Evolutionary conservation across 495 filamentous ascomycete genomes (phyloP).

Genomic region (Tuber magnatum): DNA sequence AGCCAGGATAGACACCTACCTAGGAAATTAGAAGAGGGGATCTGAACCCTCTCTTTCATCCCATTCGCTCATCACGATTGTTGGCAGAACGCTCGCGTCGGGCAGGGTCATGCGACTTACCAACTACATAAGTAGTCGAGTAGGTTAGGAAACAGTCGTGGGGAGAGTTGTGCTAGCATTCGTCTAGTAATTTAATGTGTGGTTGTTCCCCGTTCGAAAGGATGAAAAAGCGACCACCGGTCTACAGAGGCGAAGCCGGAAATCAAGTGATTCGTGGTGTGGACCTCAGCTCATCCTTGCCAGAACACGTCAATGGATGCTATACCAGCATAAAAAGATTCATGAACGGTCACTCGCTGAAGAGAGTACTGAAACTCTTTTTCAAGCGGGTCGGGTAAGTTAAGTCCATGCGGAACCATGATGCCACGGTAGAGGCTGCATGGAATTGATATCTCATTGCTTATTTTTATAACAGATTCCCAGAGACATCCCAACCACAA

Average conservation of each 20-base stretch:
- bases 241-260: background rate
- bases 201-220: background rate
- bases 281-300: background rate
- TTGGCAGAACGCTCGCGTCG: background rate
- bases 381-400: background rate
- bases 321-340: background rate
- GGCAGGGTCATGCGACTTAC: background rate
- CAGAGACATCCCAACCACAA: background rate
- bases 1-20: background rate
- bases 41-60: background rate
- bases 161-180: background rate
- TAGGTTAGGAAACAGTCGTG: background rate
- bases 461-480: background rate
- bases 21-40: background rate
- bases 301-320: background rate
- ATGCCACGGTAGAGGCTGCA: background rate
- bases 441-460: background rate
- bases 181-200: background rate
- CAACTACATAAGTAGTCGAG: background rate
- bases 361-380: background rate
- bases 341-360: background rate
- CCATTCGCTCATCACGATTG: background rate
- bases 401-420: background rate
- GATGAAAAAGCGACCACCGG: background rate
- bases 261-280: background rate